These are phyloP conservation scores for Aspergillus viridinutans DNA, from an alignment of 2,329 filamentous ascomycete genomes.

Conservation along the genomic window DNA sequence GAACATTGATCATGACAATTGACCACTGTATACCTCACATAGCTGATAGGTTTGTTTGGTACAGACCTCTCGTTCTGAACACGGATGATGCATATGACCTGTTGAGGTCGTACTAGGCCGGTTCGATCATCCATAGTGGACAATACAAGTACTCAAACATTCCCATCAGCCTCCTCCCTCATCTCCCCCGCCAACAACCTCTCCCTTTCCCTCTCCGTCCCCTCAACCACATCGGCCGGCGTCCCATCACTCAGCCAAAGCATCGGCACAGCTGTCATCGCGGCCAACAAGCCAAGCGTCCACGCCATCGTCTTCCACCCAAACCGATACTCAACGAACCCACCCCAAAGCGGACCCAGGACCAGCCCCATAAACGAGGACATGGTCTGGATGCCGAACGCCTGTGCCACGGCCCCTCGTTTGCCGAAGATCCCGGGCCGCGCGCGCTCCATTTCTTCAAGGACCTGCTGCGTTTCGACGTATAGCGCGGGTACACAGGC, in stretches of 20 bases:
- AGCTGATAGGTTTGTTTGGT: too few species aligned
- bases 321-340: constrained; percentile 34
- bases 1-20: not conserved
- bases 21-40: too few species aligned
- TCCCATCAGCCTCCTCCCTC: not conserved
- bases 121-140: too few species aligned
- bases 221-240: not conserved
- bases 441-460: constrained; percentile 57
- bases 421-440: constrained; percentile 62
- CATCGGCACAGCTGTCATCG: constrained; percentile 25
- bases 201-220: constrained; percentile 6
- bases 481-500: constrained; percentile 62
- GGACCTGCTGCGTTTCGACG: constrained; percentile 61
- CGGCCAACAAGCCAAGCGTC: constrained; percentile 26
- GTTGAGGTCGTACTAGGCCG: too few species aligned
- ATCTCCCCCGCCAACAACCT: constrained; percentile 6
- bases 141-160: not conserved
- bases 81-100: not conserved
- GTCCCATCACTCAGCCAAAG: constrained; percentile 13
- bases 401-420: constrained; percentile 55
- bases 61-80: too few species aligned
- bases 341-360: constrained; percentile 56
- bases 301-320: constrained; percentile 30
- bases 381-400: constrained; percentile 63
- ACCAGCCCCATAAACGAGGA: constrained; percentile 58